Evolutionary conservation across 139 green algal species (phyloP), one percentile per base, ranked within the genome.

Genomic region (Coccomyxa sp.): DNA sequence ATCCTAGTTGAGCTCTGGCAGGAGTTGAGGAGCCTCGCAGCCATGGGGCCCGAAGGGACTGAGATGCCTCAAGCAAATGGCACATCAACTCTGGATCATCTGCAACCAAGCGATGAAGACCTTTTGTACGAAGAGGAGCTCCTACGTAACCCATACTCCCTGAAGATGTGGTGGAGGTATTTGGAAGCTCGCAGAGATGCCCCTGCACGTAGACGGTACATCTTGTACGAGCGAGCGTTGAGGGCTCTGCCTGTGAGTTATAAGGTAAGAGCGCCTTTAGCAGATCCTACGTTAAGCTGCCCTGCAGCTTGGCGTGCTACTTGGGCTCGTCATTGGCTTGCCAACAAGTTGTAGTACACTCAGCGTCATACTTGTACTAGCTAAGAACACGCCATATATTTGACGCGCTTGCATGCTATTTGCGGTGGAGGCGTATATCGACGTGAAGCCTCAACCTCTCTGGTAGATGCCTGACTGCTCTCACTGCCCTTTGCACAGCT

Each of bases 81-180:
- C 14, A 1, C 71, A 77, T 25, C 71, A 30, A 10, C 18, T 25
- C 71, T 77, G 23, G 71, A 77, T 16, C 14, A 77, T n/a, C 12
- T 77, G 71, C 71, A 51, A n/a, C 71, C 71, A 38, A 32, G 27
- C 27, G 71, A 77, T 32, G 71, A 96, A 60, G 96, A 99, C 83
- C 88, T 99, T 38, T 85, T 97, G 0, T 99, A 98, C 83, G 96
- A 99, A 86, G 96, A 99, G 87, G 96, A 99, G 91, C 89, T 99
- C 31, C 88, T 98, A 57, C 88, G 96, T 13, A 98, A 98, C 84
- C 96, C 96, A 0, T 98, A 96, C 83, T 87, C 88, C 15, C 82
- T 99, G 11, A 96, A 95, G 71, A 94, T 96, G 89, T 99, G 96
- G 96, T 90, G 87, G 67, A 86, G 95, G 0, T 99, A 99, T 88